These are phyloP conservation scores for Plasmopara viticola DNA, from an alignment of 352 stramenopile species.

Conservation along the genomic window DNA sequence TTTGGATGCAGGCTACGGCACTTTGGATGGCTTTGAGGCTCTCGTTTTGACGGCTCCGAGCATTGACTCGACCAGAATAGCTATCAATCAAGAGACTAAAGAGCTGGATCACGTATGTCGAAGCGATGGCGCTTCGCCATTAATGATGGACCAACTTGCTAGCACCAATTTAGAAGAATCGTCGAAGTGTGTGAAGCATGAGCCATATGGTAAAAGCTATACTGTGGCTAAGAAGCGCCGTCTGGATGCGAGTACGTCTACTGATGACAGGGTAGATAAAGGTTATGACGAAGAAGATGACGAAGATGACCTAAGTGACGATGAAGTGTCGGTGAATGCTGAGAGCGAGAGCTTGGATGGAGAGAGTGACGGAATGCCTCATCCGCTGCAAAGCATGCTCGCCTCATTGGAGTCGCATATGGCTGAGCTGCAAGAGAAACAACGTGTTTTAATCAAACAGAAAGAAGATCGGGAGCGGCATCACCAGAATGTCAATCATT, in stretches of 20 bases:
- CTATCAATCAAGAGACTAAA: conserved; percentile 8
- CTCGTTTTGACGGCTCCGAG: conserved; percentile 17
- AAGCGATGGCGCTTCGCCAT: background rate
- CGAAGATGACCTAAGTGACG: conserved; percentile 21
- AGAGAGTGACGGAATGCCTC: conserved; percentile 15
- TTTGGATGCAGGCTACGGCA: conserved; percentile 26
- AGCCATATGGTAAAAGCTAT: too few relatives aligned
- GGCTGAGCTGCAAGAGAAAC: conserved; percentile 35
- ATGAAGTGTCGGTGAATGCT: conserved; percentile 7
- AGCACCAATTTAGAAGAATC: background rate
- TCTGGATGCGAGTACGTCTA: background rate
- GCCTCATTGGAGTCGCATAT: conserved; percentile 35
- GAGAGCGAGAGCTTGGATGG: conserved; percentile 16
- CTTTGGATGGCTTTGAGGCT: conserved; percentile 32
- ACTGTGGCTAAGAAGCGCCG: too few relatives aligned
- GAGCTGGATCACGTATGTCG: background rate
- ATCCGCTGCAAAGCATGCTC: conserved; percentile 28
- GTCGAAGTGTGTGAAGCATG: too few relatives aligned
- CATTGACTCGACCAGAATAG: conserved; percentile 3
- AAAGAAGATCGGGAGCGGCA: conserved; percentile 48
- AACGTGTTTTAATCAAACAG: conserved; percentile 38
- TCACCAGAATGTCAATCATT: conserved; percentile 7
- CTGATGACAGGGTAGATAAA: conserved; percentile 2
- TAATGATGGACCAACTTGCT: background rate
- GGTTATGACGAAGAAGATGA: conserved; percentile 12